Evolutionary conservation across 179 eudicot species (phyloP), one percentile per base, ranked within the genome.

Genomic region (Beta lomatogona): DNA sequence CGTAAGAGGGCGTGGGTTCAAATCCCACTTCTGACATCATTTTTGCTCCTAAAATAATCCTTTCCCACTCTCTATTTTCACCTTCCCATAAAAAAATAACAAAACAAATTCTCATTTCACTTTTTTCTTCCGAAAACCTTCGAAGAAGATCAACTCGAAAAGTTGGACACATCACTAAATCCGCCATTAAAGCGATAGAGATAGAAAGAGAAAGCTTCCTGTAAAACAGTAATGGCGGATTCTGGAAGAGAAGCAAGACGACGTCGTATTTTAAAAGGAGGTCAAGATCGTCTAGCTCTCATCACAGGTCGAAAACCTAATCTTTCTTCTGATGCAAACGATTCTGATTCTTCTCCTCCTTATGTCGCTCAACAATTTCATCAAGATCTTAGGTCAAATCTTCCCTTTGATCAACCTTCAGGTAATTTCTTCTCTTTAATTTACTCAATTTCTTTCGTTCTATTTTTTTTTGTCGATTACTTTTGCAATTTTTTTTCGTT

Each of bases 241-340:
- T 72, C 53, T 77, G 82, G 74, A 28, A 75, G 90, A 54, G 92
- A 88, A n/a, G 89, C 89, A 31, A 79, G 94, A 85, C 92, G 94
- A 76, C 94, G 94, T 78, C 94, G 94, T 84, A 91, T 91, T 25
- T 36, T 83, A 6, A 85, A 86, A 73, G 86, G 91, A 70, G 91
- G 94, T 7, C 69, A 87, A 54, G 90, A 91, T 82, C 92, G 94
- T 31, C 55, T 91, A 2, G 92, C 94, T 54, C 86, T 91, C 13
- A 90, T 91, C 59, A 87, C 94, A 28, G 91, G 94, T 71, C 91
- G 87, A 6, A 85, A 77, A 61, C 86, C 81, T 70, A 75, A 50
- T 70, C 63, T 79, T 9, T 75, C 84, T 21, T 71, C 79, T 31
- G 61, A 21, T 28, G 25, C 79, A 15, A 66, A 63, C 52, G 81